Evolutionary conservation across 345 rosid genomes (phyloP).

Genomic region (Populus euphratica): DNA sequence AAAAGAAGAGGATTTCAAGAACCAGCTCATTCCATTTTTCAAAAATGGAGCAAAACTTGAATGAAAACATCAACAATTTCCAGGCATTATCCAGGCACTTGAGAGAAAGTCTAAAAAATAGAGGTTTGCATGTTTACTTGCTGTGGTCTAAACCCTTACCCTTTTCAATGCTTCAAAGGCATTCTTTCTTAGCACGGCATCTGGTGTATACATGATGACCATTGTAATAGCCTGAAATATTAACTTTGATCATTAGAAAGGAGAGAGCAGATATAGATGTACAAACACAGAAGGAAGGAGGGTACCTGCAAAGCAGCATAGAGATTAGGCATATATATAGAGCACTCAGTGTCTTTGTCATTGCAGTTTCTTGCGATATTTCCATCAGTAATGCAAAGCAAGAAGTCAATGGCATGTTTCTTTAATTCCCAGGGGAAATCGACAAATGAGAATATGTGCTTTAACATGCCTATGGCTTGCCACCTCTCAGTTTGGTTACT

Average conservation of each 20-base stretch:
- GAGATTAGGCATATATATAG: conserved; percentile 50
- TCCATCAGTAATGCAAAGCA: conserved; percentile 57
- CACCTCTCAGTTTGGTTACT: conserved; percentile 56
- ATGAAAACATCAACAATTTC: neutral
- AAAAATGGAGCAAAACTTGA: neutral
- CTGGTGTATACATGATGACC: conserved; percentile 16
- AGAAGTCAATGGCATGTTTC: conserved; percentile 57
- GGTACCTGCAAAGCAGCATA: conserved; percentile 68
- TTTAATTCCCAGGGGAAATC: conserved; percentile 64
- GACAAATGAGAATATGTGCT: conserved; percentile 51
- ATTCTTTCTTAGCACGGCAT: conserved; percentile 51
- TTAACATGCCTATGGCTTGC: conserved; percentile 78
- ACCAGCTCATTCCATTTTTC: neutral
- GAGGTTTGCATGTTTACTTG: neutral
- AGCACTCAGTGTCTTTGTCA: conserved; percentile 44
- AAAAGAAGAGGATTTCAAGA: neutral
- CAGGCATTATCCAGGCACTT: neutral
- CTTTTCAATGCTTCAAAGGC: conserved; percentile 71
- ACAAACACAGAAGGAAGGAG: conserved; percentile 13
- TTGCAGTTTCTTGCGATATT: conserved; percentile 27
- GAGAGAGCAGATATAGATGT: conserved; percentile 19
- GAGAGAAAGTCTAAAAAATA: neutral
- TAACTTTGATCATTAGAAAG: neutral
- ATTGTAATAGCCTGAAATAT: conserved; percentile 18
- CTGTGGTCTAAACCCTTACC: conserved; percentile 36